Conservation (phyloP, 148 eudicot genomes). For the Chenopodium formosanum region DNA sequence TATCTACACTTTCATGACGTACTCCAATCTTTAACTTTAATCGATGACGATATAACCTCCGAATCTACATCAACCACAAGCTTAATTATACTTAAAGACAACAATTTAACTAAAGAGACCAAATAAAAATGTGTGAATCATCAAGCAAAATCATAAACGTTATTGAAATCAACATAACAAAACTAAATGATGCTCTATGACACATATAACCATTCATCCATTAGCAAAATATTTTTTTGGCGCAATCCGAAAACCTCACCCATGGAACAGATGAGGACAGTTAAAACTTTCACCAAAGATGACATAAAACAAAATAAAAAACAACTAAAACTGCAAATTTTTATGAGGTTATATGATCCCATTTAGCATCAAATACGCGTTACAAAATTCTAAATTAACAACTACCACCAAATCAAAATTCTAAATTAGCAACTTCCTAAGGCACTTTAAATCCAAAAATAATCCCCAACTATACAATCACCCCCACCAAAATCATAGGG, state of each 20-base stretch:
- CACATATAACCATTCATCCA: not conserved
- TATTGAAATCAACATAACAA: not conserved
- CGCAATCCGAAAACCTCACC: not conserved
- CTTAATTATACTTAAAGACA: not conserved
- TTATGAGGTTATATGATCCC: too few relatives aligned
- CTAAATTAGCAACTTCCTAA: too few relatives aligned
- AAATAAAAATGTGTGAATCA: not conserved
- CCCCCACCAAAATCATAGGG: too few relatives aligned
- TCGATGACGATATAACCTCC: conserved; percentile 1
- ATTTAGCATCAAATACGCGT: not conserved
- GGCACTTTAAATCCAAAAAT: too few relatives aligned
- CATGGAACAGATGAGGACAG: not conserved
- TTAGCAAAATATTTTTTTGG: not conserved
- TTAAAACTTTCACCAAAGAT: not conserved
- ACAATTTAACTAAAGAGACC: not conserved
- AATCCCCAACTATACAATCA: too few relatives aligned
- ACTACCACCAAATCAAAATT: not conserved
- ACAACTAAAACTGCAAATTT: too few relatives aligned
- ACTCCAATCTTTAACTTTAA: not conserved
- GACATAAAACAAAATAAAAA: too few relatives aligned
- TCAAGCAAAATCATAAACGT: not conserved
- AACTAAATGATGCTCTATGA: not conserved
- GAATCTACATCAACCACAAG: not conserved
- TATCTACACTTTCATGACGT: too few relatives aligned
- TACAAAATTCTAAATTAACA: not conserved